phyloP scores from a whole-genome alignment of 805 yeast species.

The Metschnikowia matae region DNA sequence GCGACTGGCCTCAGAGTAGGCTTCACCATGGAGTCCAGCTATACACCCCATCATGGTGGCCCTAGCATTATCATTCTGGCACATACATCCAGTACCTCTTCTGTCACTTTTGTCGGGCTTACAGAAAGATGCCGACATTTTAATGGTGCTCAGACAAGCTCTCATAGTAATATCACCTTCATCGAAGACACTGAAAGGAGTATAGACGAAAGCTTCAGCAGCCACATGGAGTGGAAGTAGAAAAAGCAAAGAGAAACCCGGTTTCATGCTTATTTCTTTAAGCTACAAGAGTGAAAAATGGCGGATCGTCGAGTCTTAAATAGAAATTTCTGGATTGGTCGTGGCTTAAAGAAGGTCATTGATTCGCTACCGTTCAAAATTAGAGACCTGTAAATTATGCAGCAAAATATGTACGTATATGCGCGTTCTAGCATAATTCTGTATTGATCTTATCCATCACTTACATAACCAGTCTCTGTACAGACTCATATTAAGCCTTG shows the following conservation, averaged over 20 bases:
- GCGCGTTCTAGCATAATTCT: background rate
- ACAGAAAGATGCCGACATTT: background rate
- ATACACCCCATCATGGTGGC: conserved; percentile 8
- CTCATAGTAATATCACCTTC: conserved; percentile 1
- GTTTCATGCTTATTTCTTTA: background rate
- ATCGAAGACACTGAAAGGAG: conserved; percentile 1
- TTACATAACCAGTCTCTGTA: background rate
- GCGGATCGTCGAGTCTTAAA: background rate
- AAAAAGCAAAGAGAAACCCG: background rate
- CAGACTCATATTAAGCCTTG: background rate
- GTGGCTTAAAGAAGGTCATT: background rate
- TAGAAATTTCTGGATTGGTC: background rate
- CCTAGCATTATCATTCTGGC: conserved; percentile 5
- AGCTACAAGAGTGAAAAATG: background rate
- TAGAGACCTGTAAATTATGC: background rate
- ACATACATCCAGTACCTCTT: conserved; percentile 2
- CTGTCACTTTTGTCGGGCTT: background rate
- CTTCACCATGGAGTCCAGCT: background rate
- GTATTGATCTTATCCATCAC: background rate
- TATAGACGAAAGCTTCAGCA: conserved; percentile 1
- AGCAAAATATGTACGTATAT: background rate
- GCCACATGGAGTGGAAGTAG: background rate
- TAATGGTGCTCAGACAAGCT: background rate
- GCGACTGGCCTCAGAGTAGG: background rate
- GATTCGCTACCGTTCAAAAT: background rate